Percentiles rank a stretch among this genome's conserved stretches.
These are phyloP conservation scores for Steccherinum ochraceum DNA, from an alignment of 768 basidiomycete genomes.

Conservation along the genomic window DNA sequence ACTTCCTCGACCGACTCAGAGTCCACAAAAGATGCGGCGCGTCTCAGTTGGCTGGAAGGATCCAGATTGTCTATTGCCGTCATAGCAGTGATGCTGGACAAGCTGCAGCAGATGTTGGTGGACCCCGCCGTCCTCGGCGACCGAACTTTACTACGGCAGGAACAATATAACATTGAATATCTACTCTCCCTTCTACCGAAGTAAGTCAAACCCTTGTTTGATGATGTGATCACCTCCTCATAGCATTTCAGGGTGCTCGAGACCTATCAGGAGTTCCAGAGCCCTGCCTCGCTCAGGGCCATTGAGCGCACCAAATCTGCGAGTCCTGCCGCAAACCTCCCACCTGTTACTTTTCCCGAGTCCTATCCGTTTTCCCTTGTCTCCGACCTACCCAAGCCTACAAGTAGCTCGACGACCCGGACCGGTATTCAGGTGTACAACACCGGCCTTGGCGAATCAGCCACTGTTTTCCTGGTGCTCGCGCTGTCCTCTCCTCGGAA, in stretches of 20 bases:
- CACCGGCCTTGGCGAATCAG: constrained; percentile 78
- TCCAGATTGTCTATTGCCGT: constrained; percentile 88
- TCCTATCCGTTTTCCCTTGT: constrained; percentile 89
- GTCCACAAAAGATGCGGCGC: constrained; percentile 58
- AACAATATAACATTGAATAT: constrained; percentile 90
- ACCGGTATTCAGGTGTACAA: constrained; percentile 39
- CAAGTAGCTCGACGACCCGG: constrained; percentile 37
- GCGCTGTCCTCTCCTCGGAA: constrained; percentile 74
- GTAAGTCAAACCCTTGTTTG: constrained; percentile 32
- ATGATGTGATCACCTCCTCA: neutral
- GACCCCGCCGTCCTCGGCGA: constrained; percentile 58
- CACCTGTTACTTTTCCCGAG: constrained; percentile 86
- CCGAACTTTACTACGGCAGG: constrained; percentile 57
- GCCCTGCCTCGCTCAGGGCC: constrained; percentile 54
- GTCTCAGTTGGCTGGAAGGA: constrained; percentile 84
- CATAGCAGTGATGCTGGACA: constrained; percentile 84
- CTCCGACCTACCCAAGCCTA: constrained; percentile 55
- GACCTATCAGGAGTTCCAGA: constrained; percentile 81
- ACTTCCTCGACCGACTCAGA: constrained; percentile 63
- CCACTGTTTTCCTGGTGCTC: constrained; percentile 77
- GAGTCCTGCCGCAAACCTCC: constrained; percentile 46
- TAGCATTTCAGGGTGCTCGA: constrained; percentile 46
- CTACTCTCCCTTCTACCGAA: constrained; percentile 78
- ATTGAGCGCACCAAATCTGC: constrained; percentile 62
- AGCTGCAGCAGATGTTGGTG: constrained; percentile 74